Conservation (phyloP, 345 rosid species). For the Rhodamnia rubescens region DNA sequence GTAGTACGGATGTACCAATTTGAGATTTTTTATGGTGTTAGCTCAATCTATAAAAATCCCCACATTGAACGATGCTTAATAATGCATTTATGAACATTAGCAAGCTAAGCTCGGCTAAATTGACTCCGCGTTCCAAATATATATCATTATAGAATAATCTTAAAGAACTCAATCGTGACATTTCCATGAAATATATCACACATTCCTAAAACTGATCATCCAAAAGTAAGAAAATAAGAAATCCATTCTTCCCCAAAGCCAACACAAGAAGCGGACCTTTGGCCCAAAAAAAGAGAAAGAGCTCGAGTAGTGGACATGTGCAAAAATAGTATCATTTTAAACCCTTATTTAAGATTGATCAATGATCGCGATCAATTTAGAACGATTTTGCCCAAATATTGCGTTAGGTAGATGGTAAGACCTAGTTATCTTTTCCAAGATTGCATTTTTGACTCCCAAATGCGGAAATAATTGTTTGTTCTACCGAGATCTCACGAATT, state of each 20-base stretch:
- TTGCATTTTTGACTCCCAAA: background rate
- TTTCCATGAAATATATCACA: too few relatives aligned
- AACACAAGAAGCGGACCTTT: background rate
- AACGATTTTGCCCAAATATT: background rate
- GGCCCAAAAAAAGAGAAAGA: too few relatives aligned
- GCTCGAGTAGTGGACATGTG: too few relatives aligned
- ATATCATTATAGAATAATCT: background rate
- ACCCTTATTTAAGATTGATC: too few relatives aligned
- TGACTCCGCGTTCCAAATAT: background rate
- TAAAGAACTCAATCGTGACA: background rate
- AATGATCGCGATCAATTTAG: background rate
- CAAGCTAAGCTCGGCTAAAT: background rate
- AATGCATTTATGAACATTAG: background rate
- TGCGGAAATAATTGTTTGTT: background rate
- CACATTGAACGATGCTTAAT: background rate
- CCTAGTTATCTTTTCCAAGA: background rate
- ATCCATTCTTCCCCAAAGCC: background rate
- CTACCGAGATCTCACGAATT: background rate
- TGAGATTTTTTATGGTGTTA: too few relatives aligned
- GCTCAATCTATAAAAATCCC: background rate
- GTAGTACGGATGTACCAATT: too few relatives aligned
- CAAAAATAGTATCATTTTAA: too few relatives aligned
- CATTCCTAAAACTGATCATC: background rate
- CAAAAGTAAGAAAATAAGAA: background rate
- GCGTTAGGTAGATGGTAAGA: background rate